Evolutionary conservation across 257 asterid genomes (phyloP), one percentile per base, ranked within the genome.

Genomic region (Eucommia ulmoides): DNA sequence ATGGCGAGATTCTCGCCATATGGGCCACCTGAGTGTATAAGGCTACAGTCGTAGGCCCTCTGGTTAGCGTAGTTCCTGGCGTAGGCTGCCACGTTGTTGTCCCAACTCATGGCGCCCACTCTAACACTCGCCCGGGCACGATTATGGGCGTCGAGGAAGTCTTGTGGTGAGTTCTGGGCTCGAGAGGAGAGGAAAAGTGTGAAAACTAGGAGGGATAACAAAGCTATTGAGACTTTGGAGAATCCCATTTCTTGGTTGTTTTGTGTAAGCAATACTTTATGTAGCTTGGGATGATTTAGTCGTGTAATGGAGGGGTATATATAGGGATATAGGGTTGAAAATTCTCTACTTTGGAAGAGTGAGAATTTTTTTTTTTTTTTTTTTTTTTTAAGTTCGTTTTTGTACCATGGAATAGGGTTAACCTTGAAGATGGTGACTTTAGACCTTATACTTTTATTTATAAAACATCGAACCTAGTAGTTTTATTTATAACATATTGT

Each of bases 131-230:
- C 53, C 23, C 61, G 53, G 19, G 61, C 61, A 8, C 33, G 22
- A 14, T 56, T 56, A 11, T 56, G 61, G 26, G 18, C 47, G 15
- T 45, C 17, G 6, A 45, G 26, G n/a, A 1, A 56, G 3, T 56
- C 61, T 56, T 56, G 61, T 4, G 14, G 61, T 11, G 26, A 45
- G 45, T 45, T 56, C 22, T 56, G 61, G 45, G 61, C 61, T 4
- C 1, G 14, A 20, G 45, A 56, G 2, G 53, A 26, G 12, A 4
- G 6, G 12, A 26, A 4, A 4, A 12, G 12, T 26, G 12, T 4
- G 38, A 26, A 4, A 26, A 26, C 12, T 4, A 26, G 38, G 12
- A 12, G 6, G 12, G 38, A 6, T 4, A 26, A 12, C 6, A 4
- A 4, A 26, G 12, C 8, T 26, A 26, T 26, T 26, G 38, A 26